Conservation (phyloP, 768 basidiomycete genomes). For the Boletellus ananas region DNA sequence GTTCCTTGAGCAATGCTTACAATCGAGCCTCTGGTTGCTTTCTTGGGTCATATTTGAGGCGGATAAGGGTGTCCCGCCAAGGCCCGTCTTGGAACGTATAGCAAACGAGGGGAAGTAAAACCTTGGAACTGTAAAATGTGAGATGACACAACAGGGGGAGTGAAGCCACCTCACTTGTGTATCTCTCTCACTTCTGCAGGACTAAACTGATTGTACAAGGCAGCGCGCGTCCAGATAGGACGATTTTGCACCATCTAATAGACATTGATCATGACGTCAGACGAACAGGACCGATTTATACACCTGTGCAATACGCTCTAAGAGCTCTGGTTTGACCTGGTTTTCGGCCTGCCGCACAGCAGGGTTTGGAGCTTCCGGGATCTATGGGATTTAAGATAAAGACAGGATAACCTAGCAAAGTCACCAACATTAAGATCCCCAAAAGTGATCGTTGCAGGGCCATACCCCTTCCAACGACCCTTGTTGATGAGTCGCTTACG, state of each 20-base stretch:
- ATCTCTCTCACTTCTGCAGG: constrained; percentile 65
- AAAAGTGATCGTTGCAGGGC: constrained; percentile 68
- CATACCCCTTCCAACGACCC: constrained; percentile 83
- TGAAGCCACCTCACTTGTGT: constrained; percentile 53
- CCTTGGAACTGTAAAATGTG: constrained; percentile 59
- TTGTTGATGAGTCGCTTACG: constrained; percentile 79
- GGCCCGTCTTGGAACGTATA: constrained; percentile 95
- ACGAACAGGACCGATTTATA: neutral
- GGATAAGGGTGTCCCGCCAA: constrained; percentile 85
- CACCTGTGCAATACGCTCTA: constrained; percentile 52
- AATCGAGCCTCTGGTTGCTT: constrained; percentile 67
- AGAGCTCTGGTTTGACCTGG: constrained; percentile 51
- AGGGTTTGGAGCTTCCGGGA: constrained; percentile 63
- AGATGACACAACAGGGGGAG: neutral
- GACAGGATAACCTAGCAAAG: neutral
- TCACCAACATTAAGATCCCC: constrained; percentile 45
- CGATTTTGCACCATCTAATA: constrained; percentile 67
- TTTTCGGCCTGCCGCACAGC: constrained; percentile 57
- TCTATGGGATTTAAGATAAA: constrained; percentile 32
- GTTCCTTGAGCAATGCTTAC: constrained; percentile 44
- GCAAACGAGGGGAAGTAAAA: constrained; percentile 72
- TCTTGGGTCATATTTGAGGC: constrained; percentile 88
- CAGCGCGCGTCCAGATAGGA: constrained; percentile 87
- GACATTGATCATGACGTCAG: constrained; percentile 8
- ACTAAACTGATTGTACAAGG: constrained; percentile 78